These are phyloP conservation scores for Coemansia sp. DNA, from an alignment of 192 early-diverging fungal genomes.

Conservation along the genomic window DNA sequence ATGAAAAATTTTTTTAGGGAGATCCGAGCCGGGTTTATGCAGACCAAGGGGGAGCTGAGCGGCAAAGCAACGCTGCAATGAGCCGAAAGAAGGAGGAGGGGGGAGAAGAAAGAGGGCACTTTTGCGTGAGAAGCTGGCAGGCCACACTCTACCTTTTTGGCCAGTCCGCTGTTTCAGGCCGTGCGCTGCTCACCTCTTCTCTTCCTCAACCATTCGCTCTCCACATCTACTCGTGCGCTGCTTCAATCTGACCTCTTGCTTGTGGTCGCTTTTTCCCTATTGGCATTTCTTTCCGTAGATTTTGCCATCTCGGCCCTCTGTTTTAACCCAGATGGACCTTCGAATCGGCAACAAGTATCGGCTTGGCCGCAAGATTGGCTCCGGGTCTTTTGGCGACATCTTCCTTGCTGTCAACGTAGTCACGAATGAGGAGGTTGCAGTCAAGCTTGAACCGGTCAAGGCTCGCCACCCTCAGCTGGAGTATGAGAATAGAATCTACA, in stretches of 20 bases:
- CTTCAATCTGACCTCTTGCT: conserved; percentile 11
- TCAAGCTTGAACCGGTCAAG: conserved; percentile 93
- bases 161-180: conserved; percentile 9
- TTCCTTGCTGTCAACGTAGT: conserved; percentile 87
- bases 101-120: not conserved
- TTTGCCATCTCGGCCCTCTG: conserved; percentile 17
- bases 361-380: conserved; percentile 94
- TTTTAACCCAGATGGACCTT: conserved; percentile 61
- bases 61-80: too few relatives aligned
- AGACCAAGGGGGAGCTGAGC: not conserved
- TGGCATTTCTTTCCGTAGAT: conserved; percentile 4
- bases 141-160: conserved; percentile 1
- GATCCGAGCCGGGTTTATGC: too few relatives aligned
- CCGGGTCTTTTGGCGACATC: conserved; percentile 97
- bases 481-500: conserved; percentile 97
- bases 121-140: conserved; percentile 2
- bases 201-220: conserved; percentile 6
- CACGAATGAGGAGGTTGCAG: conserved; percentile 94
- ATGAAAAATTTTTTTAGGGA: not conserved
- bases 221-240: not conserved
- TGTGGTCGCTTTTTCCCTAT: conserved; percentile 2
- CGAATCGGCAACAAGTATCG: conserved; percentile 93
- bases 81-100: too few relatives aligned
- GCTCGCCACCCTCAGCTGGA: conserved; percentile 97
- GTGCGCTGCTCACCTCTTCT: conserved; percentile 1